Conservation (phyloP, 345 rosid genomes). For the Gossypium raimondii region DNA sequence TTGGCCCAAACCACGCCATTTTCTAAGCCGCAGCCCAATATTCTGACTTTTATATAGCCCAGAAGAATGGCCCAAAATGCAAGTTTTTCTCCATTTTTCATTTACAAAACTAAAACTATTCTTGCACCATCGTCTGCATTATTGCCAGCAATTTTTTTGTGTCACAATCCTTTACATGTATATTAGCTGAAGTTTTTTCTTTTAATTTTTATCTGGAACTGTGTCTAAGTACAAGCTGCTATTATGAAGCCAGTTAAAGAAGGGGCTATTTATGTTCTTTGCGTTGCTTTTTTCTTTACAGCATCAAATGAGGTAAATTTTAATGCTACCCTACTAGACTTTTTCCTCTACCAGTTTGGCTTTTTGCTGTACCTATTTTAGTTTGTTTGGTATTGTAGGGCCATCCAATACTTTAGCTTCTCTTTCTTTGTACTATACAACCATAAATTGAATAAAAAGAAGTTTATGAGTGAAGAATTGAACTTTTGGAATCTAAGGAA, state of each 20-base stretch:
- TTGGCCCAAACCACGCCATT: background rate
- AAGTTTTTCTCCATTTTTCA: background rate
- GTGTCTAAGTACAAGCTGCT: background rate
- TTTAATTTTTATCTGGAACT: background rate
- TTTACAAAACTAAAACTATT: too few species aligned
- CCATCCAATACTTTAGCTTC: background rate
- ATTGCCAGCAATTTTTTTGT: too few species aligned
- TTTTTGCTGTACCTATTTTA: background rate
- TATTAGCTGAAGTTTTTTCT: background rate
- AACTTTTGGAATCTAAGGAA: background rate
- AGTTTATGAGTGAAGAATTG: background rate
- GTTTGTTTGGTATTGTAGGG: background rate
- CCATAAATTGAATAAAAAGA: background rate
- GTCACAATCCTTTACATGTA: too few species aligned
- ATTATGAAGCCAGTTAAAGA: background rate
- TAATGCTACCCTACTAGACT: background rate
- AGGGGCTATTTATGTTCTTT: background rate
- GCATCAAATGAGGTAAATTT: conserved; percentile 9
- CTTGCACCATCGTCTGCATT: too few species aligned
- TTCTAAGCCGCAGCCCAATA: background rate
- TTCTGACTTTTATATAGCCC: background rate
- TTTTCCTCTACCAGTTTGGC: background rate
- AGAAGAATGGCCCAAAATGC: background rate
- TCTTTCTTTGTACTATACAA: background rate
- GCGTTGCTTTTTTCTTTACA: background rate